These are phyloP conservation scores for Halteria grandinella DNA, from an alignment of 73 alveolate genomes.

Conservation along the genomic window DNA sequence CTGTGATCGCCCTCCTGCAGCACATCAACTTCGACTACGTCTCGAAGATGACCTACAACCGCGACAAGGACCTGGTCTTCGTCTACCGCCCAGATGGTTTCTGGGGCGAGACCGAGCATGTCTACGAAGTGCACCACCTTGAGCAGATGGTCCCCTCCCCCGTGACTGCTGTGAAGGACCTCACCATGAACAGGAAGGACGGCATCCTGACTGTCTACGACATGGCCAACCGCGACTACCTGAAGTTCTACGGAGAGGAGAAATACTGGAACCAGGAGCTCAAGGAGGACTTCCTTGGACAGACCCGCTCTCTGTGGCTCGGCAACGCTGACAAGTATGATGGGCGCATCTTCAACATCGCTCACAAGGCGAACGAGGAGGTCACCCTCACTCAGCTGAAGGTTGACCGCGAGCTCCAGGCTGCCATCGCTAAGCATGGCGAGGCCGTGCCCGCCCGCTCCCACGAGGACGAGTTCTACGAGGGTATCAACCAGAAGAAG, in stretches of 20 bases:
- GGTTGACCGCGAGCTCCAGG: constrained; percentile 55
- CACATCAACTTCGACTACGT: constrained; percentile 65
- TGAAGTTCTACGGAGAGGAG: constrained; percentile 74
- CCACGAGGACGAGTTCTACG: constrained; percentile 41
- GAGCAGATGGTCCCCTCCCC: constrained; percentile 75
- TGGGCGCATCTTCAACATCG: constrained; percentile 25
- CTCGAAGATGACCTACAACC: constrained; percentile 74
- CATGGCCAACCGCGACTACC: constrained; percentile 65
- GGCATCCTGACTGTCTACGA: constrained; percentile 71
- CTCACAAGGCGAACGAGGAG: not conserved
- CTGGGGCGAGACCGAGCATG: constrained; percentile 70
- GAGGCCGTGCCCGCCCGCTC: constrained; percentile 14
- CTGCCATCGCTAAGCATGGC: constrained; percentile 65
- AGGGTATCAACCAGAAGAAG: constrained; percentile 28
- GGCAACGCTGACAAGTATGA: constrained; percentile 29
- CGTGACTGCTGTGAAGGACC: constrained; percentile 62
- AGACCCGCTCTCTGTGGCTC: constrained; percentile 61
- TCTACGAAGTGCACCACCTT: constrained; percentile 81
- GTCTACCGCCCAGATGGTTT: constrained; percentile 79
- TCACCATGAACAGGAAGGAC: constrained; percentile 59
- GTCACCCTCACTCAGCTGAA: not conserved
- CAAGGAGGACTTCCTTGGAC: constrained; percentile 65
- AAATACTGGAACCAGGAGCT: constrained; percentile 80
- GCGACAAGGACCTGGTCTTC: constrained; percentile 83
- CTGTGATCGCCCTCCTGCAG: constrained; percentile 60